phyloP scores from a whole-genome alignment of 257 asterid genomes.

The Striga asiatica region DNA sequence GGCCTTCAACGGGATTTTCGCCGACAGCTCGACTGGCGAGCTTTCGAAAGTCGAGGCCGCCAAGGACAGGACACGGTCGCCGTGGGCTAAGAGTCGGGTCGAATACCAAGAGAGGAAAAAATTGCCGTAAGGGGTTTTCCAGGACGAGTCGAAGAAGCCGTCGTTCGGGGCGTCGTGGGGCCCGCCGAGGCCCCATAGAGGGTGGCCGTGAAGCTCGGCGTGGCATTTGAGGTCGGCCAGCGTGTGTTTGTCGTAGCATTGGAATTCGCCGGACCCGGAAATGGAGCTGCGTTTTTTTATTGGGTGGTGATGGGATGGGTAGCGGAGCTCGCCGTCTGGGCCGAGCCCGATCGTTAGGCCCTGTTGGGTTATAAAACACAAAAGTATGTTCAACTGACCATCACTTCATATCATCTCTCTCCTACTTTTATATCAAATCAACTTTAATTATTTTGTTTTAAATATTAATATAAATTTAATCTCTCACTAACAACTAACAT shows the following conservation, averaged over 20 bases:
- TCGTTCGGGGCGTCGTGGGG: constrained; percentile 64
- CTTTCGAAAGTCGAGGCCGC: constrained; percentile 54
- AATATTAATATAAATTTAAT: too few relatives aligned
- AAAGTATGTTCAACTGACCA: too few relatives aligned
- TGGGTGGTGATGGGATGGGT: constrained; percentile 53
- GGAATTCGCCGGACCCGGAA: constrained; percentile 75
- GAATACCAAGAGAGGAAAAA: constrained; percentile 85
- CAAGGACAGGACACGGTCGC: constrained; percentile 50
- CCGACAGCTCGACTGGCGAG: constrained; percentile 34
- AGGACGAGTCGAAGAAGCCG: constrained; percentile 69
- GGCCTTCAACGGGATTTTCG: constrained; percentile 45
- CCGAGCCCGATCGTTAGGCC: constrained; percentile 79
- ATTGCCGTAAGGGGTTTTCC: constrained; percentile 75
- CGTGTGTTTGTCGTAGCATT: constrained; percentile 66
- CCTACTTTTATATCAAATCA: too few relatives aligned
- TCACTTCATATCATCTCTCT: too few relatives aligned
- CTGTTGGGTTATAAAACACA: constrained; percentile 20
- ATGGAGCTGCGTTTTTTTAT: constrained; percentile 8
- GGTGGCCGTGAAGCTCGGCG: constrained; percentile 42
- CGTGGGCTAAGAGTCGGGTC: constrained; percentile 43
- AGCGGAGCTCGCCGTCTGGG: constrained; percentile 80
- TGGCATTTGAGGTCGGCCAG: constrained; percentile 47
- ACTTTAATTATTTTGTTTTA: too few relatives aligned
- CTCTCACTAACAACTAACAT: too few relatives aligned
- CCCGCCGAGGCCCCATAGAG: constrained; percentile 81